Evolutionary conservation across 2,329 filamentous ascomycete species (phyloP).

Genomic region (Fusarium bulbicola): DNA sequence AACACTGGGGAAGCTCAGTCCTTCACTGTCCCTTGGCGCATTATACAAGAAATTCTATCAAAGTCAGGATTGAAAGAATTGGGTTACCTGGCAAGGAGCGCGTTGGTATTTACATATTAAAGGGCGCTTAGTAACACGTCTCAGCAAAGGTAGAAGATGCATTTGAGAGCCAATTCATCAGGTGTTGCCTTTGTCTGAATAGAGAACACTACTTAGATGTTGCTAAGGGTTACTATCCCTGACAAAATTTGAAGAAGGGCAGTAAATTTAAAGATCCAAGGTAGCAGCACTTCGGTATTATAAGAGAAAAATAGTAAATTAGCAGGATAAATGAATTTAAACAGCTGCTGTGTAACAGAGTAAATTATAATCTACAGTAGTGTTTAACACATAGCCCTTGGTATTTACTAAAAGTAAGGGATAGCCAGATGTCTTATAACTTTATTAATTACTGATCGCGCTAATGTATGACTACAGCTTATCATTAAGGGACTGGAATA

Average conservation of each 20-base stretch:
- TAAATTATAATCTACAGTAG: background rate
- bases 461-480: background rate
- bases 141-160: background rate
- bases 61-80: background rate
- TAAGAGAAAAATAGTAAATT: too few relatives aligned
- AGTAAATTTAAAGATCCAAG: too few relatives aligned
- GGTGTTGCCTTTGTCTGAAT: background rate
- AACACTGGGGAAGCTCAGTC: background rate
- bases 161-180: rapidly evolving
- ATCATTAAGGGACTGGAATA: background rate
- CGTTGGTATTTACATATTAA: rapidly evolving
- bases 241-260: rapidly evolving
- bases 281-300: too few relatives aligned
- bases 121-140: background rate
- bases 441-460: too few relatives aligned
- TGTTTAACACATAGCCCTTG: background rate
- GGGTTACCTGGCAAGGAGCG: rapidly evolving
- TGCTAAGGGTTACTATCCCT: background rate
- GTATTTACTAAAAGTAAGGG: background rate
- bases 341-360: background rate
- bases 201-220: background rate
- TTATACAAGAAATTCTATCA: rapidly evolving
- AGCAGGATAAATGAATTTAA: too few relatives aligned
- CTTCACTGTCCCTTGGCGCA: rapidly evolving
- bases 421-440: background rate